A percentile compares a stretch with the other conserved stretches of the same genome.
Conservation (phyloP, 2,329 filamentous ascomycete species). For the Thyridium curvatum region DNA sequence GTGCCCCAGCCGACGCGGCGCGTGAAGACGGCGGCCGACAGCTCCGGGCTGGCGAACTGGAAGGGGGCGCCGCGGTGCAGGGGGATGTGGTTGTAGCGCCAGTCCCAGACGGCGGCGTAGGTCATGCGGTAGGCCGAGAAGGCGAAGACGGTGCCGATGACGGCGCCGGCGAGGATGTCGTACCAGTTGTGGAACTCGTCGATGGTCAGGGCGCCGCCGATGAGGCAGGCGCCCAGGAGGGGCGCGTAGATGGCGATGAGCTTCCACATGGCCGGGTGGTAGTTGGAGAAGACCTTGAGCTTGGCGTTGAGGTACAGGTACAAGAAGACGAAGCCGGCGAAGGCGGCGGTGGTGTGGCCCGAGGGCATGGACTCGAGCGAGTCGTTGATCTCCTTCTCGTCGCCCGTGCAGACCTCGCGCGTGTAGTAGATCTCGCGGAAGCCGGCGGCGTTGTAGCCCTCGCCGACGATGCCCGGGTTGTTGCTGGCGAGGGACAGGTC, state of each 20-base stretch:
- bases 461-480: constrained; percentile 29
- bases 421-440: constrained; percentile 60
- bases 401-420: constrained; percentile 62
- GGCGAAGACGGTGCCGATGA: constrained; percentile 58
- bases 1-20: constrained; percentile 16
- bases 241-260: constrained; percentile 58
- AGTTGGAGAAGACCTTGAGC: constrained; percentile 68
- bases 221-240: constrained; percentile 59
- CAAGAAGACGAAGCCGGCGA: constrained; percentile 64
- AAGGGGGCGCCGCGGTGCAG: constrained; percentile 35
- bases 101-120: constrained; percentile 65
- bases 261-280: constrained; percentile 71
- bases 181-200: constrained; percentile 74
- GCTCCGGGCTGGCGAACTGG: constrained; percentile 13
- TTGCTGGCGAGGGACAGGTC: constrained; percentile 35
- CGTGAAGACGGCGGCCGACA: constrained; percentile 16
- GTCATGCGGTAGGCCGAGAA: constrained; percentile 59
- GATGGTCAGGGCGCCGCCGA: constrained; percentile 64
- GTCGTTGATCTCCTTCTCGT: constrained; percentile 59
- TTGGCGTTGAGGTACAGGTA: constrained; percentile 73
- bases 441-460: constrained; percentile 36
- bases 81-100: constrained; percentile 61
- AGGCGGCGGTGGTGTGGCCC: constrained; percentile 68
- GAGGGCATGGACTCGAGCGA: constrained; percentile 65
- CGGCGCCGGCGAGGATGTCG: constrained; percentile 57